Conservation (phyloP, 305 asterid genomes). For the Striga hermonthica region DNA sequence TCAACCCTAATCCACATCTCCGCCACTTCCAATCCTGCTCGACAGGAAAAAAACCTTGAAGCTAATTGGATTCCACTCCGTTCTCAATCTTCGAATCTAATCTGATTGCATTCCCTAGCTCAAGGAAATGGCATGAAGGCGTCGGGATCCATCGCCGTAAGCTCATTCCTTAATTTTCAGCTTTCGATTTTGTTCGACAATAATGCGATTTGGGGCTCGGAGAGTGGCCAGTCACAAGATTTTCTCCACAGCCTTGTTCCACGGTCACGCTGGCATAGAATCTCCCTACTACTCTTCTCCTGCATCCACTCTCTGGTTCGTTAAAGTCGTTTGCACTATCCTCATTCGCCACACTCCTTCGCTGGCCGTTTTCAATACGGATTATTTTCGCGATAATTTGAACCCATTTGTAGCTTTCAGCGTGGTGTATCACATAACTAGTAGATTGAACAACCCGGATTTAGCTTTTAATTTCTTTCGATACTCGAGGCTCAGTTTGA, state of each 20-base stretch:
- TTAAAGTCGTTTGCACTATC: constrained; percentile 68
- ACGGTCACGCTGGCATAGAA: constrained; percentile 42
- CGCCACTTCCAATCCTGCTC: not conserved
- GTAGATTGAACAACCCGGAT: constrained; percentile 43
- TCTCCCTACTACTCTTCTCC: constrained; percentile 40
- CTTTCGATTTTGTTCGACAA: constrained; percentile 33
- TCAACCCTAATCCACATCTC: constrained; percentile 31
- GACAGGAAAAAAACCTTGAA: not conserved
- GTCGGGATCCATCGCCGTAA: constrained; percentile 15
- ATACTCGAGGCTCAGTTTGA: constrained; percentile 54
- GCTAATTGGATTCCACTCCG: not conserved
- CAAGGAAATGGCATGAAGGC: constrained; percentile 35
- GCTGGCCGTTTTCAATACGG: constrained; percentile 43
- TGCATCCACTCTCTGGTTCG: constrained; percentile 65
- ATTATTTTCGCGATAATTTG: constrained; percentile 61
- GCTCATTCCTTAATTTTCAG: not conserved
- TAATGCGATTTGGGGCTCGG: constrained; percentile 67
- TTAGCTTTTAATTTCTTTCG: constrained; percentile 73
- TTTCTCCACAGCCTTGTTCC: constrained; percentile 45
- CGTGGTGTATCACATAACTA: constrained; percentile 55
- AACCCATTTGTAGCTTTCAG: constrained; percentile 55
- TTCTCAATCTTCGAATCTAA: not conserved
- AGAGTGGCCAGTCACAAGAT: constrained; percentile 45
- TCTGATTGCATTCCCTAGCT: not conserved
- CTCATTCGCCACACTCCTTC: constrained; percentile 48